These are phyloP conservation scores for Geranium incanum DNA, from an alignment of 441 rosid genomes.

Conservation along the genomic window DNA sequence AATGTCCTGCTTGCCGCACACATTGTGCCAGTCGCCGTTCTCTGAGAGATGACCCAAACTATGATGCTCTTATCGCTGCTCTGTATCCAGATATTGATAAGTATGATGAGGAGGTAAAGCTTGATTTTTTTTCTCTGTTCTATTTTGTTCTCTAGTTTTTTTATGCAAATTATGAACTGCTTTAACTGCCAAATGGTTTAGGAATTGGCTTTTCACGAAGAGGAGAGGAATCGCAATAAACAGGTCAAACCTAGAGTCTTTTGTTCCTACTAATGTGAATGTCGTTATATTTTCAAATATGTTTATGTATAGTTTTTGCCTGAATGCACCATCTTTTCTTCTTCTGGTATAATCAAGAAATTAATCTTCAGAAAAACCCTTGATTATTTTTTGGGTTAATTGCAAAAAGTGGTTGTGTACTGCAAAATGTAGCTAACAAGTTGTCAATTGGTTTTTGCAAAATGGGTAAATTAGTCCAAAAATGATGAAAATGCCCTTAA, in stretches of 20 bases:
- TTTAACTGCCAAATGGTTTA: constrained; percentile 24
- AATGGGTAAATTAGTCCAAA: too few relatives aligned
- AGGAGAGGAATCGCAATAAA: constrained; percentile 54
- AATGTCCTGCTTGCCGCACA: constrained; percentile 97
- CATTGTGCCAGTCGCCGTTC: constrained; percentile 98
- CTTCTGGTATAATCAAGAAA: background rate
- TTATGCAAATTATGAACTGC: background rate
- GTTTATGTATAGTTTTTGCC: constrained; percentile 10
- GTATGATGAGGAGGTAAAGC: constrained; percentile 70
- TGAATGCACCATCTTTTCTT: constrained; percentile 15
- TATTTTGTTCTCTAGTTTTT: constrained; percentile 12
- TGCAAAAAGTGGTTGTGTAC: too few relatives aligned
- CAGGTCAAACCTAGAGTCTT: constrained; percentile 36
- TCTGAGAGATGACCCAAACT: constrained; percentile 85
- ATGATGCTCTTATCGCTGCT: constrained; percentile 79
- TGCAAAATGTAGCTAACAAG: too few relatives aligned
- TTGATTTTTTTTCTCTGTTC: constrained; percentile 8
- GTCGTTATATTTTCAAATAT: background rate
- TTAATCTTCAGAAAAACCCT: background rate
- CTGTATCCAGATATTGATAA: constrained; percentile 73
- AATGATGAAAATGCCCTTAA: too few relatives aligned
- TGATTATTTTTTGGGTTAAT: constrained; percentile 1
- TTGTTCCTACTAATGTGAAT: background rate
- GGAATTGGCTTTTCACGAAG: constrained; percentile 61
- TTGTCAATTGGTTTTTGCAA: too few relatives aligned